Conservation (phyloP, 805 yeast species). For the Candida sakaeoensis region DNA sequence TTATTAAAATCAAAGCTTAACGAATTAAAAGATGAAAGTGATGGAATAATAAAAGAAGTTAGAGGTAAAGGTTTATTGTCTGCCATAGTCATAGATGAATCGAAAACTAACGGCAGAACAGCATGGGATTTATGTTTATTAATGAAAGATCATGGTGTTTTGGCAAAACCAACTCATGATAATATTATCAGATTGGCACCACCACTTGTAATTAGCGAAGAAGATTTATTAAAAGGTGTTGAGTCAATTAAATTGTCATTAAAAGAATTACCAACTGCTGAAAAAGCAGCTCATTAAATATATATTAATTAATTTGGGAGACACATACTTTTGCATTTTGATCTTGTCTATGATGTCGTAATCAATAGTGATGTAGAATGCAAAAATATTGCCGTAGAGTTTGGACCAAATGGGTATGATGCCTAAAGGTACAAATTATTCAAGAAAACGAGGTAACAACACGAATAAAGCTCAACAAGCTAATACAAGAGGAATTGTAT, state of each 20-base stretch:
- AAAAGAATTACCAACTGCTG: constrained; percentile 49
- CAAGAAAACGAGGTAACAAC: no score
- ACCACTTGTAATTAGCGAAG: constrained; percentile 86
- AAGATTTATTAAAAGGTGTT: constrained; percentile 79
- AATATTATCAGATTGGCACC: constrained; percentile 95
- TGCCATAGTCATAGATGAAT: constrained; percentile 86
- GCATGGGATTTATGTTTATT: constrained; percentile 95
- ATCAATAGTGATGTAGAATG: no score
- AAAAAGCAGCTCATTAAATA: constrained; percentile 38
- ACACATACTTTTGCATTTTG: no score
- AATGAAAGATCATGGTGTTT: constrained; percentile 83
- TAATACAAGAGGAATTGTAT: no score
- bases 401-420: no score
- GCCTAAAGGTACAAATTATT: no score
- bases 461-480: no score
- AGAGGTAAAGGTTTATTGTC: constrained; percentile 84
- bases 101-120: constrained; percentile 79
- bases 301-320: no score
- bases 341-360: no score
- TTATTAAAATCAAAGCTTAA: constrained; percentile 58
- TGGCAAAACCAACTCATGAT: constrained; percentile 96
- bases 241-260: constrained; percentile 64
- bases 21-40: constrained; percentile 48
- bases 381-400: no score
- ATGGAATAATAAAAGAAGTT: constrained; percentile 56